Percentiles rank a stretch among this genome's conserved stretches.
phyloP scores from a whole-genome alignment of 2,329 filamentous ascomycete species.

The Phialophora chinensis region DNA sequence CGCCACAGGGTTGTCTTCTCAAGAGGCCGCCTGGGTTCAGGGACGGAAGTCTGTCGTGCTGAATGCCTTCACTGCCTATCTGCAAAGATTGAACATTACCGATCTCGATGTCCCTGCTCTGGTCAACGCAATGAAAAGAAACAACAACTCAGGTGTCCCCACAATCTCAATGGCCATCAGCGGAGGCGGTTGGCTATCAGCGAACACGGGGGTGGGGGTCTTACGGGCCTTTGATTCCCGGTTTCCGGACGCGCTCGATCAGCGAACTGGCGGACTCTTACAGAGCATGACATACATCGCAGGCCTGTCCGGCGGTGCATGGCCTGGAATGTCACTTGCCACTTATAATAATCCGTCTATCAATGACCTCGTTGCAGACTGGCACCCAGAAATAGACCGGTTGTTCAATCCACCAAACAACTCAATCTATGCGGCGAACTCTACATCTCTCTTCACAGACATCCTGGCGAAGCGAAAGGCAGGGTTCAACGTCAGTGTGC shows the following conservation, averaged over 20 bases:
- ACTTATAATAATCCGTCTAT: conserved; percentile 78
- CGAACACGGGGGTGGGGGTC: conserved; percentile 17
- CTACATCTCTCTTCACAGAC: conserved; percentile 44
- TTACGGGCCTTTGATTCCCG: conserved; percentile 25
- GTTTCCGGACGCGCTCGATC: conserved; percentile 20
- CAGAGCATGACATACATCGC: conserved; percentile 26
- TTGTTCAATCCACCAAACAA: conserved; percentile 47
- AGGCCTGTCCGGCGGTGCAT: conserved; percentile 26
- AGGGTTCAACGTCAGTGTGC: conserved; percentile 49
- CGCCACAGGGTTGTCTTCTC: conserved; percentile 14
- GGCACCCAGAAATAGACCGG: conserved; percentile 25
- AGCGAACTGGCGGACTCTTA: conserved; percentile 24
- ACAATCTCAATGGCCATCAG: conserved; percentile 78
- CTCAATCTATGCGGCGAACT: conserved; percentile 41
- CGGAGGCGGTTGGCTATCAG: conserved; percentile 24
- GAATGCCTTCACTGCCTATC: conserved; percentile 22
- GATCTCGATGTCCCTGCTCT: conserved; percentile 10
- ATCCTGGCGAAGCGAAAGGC: conserved; percentile 46
- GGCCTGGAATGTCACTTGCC: conserved; percentile 56
- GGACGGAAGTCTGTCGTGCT: conserved; percentile 25
- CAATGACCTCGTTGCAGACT: conserved; percentile 48
- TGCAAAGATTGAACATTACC: conserved; percentile 25
- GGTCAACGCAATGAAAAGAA: conserved; percentile 9
- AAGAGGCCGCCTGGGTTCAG: conserved; percentile 23
- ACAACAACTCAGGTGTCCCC: conserved; percentile 58